Evolutionary conservation across 495 filamentous ascomycete genomes (phyloP).

Genomic region (Aspergillus diversus): DNA sequence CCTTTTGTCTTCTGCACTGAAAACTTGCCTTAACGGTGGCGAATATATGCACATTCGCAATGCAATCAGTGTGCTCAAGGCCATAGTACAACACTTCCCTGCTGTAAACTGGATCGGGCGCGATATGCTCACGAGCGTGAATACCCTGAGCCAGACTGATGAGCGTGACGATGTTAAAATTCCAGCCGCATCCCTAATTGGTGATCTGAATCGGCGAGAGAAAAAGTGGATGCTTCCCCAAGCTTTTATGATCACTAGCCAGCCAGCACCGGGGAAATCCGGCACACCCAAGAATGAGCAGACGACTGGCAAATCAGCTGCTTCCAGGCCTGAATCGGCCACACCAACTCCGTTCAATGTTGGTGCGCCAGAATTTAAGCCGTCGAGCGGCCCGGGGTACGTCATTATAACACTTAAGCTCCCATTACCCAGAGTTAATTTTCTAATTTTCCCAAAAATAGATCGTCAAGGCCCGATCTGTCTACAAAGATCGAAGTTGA

Average conservation of each 20-base stretch:
- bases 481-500: slow-evolving; percentile 62
- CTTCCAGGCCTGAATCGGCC: slow-evolving; percentile 41
- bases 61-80: slow-evolving; percentile 87
- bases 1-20: slow-evolving; percentile 71
- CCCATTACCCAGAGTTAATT: neutral
- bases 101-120: slow-evolving; percentile 85
- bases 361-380: slow-evolving; percentile 52
- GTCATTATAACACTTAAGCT: slow-evolving; percentile 25
- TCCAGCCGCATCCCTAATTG: slow-evolving; percentile 81
- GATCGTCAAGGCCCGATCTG: slow-evolving; percentile 34
- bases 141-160: slow-evolving; percentile 66
- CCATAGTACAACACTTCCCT: slow-evolving; percentile 78
- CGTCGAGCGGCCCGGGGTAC: slow-evolving; percentile 43
- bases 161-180: slow-evolving; percentile 87
- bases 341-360: slow-evolving; percentile 49
- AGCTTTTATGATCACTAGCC: slow-evolving; percentile 59
- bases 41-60: slow-evolving; percentile 99
- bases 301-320: slow-evolving; percentile 40
- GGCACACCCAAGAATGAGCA: slow-evolving; percentile 16
- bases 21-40: slow-evolving; percentile 71
- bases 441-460: slow-evolving; percentile 27
- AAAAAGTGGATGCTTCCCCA: slow-evolving; percentile 86
- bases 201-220: slow-evolving; percentile 77
- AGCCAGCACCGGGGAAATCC: slow-evolving; percentile 20
- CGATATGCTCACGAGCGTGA: slow-evolving; percentile 68